Conservation (phyloP, 1,284 basidiomycete species). For the Taiwanofungus camphoratus region DNA sequence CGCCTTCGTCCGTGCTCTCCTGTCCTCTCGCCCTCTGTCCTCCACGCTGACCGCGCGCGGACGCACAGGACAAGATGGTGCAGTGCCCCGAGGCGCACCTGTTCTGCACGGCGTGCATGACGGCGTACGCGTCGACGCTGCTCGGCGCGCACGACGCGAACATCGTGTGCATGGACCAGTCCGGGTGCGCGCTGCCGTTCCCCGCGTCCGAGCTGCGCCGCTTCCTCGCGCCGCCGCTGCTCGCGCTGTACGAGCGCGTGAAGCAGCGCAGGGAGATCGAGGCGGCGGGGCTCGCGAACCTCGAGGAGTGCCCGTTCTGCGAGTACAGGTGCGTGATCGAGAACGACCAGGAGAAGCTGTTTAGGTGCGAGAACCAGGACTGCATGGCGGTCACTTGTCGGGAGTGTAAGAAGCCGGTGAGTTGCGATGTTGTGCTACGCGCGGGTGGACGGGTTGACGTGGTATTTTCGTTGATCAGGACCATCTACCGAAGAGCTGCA, state of each 20-base stretch:
- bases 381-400: constrained; percentile 76
- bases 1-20: constrained; percentile 53
- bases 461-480: constrained; percentile 40
- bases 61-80: constrained; percentile 67
- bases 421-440: constrained; percentile 20
- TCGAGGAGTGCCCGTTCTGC: constrained; percentile 87
- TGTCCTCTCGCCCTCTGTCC: background rate
- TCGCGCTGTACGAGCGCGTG: constrained; percentile 71
- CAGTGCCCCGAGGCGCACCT: constrained; percentile 74
- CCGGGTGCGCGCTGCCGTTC: constrained; percentile 66
- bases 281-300: constrained; percentile 60
- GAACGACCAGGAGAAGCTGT: constrained; percentile 70
- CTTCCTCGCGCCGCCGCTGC: constrained; percentile 55
- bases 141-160: constrained; percentile 35
- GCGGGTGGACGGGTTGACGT: constrained; percentile 1
- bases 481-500: constrained; percentile 83
- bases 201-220: constrained; percentile 60
- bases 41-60: constrained; percentile 5
- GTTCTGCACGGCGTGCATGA: constrained; percentile 48
- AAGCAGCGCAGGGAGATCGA: constrained; percentile 74
- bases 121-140: constrained; percentile 28
- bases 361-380: constrained; percentile 68
- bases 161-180: constrained; percentile 78
- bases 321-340: constrained; percentile 81
- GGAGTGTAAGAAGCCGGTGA: constrained; percentile 65